phyloP scores from a whole-genome alignment of 495 filamentous ascomycete genomes.

The Margaritispora aquatica region DNA sequence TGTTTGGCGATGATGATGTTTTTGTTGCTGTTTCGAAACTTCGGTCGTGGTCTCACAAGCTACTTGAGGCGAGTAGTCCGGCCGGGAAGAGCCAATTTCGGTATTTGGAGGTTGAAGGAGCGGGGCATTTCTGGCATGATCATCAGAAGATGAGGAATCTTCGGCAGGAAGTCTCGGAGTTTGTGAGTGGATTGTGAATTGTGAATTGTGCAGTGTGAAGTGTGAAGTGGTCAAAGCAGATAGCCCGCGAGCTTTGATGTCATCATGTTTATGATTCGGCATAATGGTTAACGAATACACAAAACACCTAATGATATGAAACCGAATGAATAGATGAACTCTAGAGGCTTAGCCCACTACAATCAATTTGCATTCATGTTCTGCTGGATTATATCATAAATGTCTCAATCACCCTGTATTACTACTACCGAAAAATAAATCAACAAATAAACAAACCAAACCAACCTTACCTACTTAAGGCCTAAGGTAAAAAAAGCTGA shows the following conservation, averaged over 20 bases:
- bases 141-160: constrained; percentile 7
- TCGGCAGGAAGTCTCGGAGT: constrained; percentile 13
- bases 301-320: too few species aligned
- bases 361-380: background rate
- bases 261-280: background rate
- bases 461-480: background rate
- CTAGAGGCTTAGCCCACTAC: too few species aligned
- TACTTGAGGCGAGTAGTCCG: constrained; percentile 27
- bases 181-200: constrained; percentile 14
- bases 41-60: constrained; percentile 59
- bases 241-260: background rate
- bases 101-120: constrained; percentile 17
- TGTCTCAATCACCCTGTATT: background rate
- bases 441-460: background rate
- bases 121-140: constrained; percentile 25
- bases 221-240: background rate
- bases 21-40: constrained; percentile 69
- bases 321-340: too few species aligned
- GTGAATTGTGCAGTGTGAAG: background rate
- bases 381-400: background rate
- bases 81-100: constrained; percentile 3
- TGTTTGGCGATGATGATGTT: constrained; percentile 74
- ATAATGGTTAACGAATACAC: too few species aligned
- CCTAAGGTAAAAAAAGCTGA: too few species aligned
- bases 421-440: background rate